A percentile compares a stretch with the other conserved stretches of the same genome.
Evolutionary conservation across 306 rosid genomes (phyloP).

Genomic region (Sindora glabra): DNA sequence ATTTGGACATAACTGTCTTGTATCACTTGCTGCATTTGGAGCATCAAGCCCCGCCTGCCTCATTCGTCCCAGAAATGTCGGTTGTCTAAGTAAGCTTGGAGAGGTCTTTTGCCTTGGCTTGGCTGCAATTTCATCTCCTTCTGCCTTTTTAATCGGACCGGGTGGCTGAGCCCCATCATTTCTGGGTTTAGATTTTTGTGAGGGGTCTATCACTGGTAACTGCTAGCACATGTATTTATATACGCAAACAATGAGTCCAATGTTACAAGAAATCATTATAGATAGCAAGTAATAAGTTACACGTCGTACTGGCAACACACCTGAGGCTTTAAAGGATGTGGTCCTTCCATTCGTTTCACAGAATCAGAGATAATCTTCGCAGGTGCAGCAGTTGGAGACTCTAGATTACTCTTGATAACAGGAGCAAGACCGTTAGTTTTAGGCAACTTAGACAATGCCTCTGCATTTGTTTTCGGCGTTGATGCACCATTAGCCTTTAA

Average conservation of each 20-base stretch:
- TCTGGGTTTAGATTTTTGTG: slow-evolving; percentile 63
- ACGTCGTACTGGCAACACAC: slow-evolving; percentile 32
- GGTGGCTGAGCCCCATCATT: slow-evolving; percentile 53
- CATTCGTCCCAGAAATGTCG: slow-evolving; percentile 51
- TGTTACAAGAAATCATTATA: neutral
- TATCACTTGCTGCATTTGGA: slow-evolving; percentile 35
- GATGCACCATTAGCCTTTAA: slow-evolving; percentile 40
- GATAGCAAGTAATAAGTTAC: neutral
- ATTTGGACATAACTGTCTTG: slow-evolving; percentile 30
- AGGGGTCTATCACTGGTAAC: slow-evolving; percentile 48
- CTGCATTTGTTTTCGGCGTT: slow-evolving; percentile 40
- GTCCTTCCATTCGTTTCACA: slow-evolving; percentile 47
- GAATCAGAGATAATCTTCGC: slow-evolving; percentile 50
- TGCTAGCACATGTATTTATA: slow-evolving; percentile 21
- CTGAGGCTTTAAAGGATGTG: slow-evolving; percentile 62
- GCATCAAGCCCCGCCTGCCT: slow-evolving; percentile 58
- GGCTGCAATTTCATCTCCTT: slow-evolving; percentile 65
- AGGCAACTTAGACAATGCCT: slow-evolving; percentile 59
- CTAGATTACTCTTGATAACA: slow-evolving; percentile 46
- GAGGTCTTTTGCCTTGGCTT: slow-evolving; percentile 77
- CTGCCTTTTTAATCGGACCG: slow-evolving; percentile 41
- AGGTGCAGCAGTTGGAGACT: slow-evolving; percentile 36
- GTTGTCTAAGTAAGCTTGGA: slow-evolving; percentile 52
- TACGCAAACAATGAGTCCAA: slow-evolving; percentile 1
- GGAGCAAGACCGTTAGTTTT: slow-evolving; percentile 52